Percentiles rank a stretch among this genome's conserved stretches.
Evolutionary conservation across 2,329 filamentous ascomycete genomes (phyloP).

Genomic region (Epichloe elymi): DNA sequence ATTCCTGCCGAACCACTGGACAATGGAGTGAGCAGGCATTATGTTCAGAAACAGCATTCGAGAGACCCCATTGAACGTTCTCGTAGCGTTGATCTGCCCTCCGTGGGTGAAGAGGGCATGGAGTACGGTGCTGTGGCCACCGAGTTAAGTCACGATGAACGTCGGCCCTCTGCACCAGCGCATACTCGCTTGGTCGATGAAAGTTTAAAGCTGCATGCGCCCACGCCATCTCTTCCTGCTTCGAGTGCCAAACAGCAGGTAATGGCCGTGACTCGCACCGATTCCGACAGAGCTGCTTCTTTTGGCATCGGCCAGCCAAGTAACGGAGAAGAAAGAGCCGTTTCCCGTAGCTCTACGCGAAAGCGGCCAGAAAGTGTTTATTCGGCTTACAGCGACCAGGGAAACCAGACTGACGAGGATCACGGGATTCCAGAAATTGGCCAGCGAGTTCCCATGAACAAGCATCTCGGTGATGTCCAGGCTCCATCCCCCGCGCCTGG

Average conservation of each 20-base stretch:
- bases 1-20: conserved; percentile 33
- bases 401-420: conserved; percentile 50
- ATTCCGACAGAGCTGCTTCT: conserved; percentile 76
- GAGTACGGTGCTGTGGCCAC: conserved; percentile 60
- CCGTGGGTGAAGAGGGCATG: conserved; percentile 75
- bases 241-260: conserved; percentile 75
- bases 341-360: conserved; percentile 38
- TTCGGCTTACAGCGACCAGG: conserved; percentile 36
- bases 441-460: conserved; percentile 85
- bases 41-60: conserved; percentile 18
- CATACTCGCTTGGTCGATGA: conserved; percentile 68
- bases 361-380: conserved; percentile 51
- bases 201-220: conserved; percentile 77
- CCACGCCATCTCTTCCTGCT: conserved; percentile 71
- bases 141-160: conserved; percentile 21
- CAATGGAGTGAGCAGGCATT: conserved; percentile 21
- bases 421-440: conserved; percentile 89
- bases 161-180: conserved; percentile 39
- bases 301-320: conserved; percentile 65
- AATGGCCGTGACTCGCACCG: conserved; percentile 73
- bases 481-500: conserved; percentile 65
- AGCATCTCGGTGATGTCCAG: conserved; percentile 86
- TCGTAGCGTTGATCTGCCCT: conserved; percentile 69
- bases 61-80: conserved; percentile 44
- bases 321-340: conserved; percentile 35